A percentile compares a stretch with the other conserved stretches of the same genome.
These are phyloP conservation scores for Suhomyces taliae DNA, from an alignment of 1,139 yeast species.

Conservation along the genomic window DNA sequence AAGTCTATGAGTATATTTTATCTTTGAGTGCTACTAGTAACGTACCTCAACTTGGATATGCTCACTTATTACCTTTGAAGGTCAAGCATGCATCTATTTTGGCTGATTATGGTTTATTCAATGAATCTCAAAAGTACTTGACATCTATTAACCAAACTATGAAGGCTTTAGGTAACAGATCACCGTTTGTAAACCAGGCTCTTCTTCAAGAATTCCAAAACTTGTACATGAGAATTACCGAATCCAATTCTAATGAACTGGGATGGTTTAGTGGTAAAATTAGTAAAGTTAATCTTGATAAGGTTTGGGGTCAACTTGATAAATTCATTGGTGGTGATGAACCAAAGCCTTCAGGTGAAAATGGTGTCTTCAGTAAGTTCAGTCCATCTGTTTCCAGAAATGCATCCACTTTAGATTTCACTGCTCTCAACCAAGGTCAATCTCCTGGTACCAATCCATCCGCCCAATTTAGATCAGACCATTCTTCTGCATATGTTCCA, in stretches of 20 bases:
- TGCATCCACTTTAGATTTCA: constrained; percentile 49
- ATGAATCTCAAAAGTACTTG: constrained; percentile 60
- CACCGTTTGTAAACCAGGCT: constrained; percentile 38
- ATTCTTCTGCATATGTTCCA: neutral
- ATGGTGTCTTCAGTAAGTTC: constrained; percentile 71
- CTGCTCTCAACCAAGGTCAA: constrained; percentile 15
- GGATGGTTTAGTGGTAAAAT: constrained; percentile 67
- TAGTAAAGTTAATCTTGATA: constrained; percentile 76
- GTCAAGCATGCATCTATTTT: constrained; percentile 62
- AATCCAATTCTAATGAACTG: constrained; percentile 40
- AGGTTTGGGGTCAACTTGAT: constrained; percentile 85
- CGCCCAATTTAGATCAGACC: constrained; percentile 1
- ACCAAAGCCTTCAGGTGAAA: constrained; percentile 35
- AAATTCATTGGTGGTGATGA: constrained; percentile 93
- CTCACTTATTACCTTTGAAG: constrained; percentile 58
- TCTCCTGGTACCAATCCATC: neutral
- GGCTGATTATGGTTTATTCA: constrained; percentile 59
- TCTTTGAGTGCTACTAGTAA: constrained; percentile 23
- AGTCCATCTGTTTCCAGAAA: constrained; percentile 62
- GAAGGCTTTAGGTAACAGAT: constrained; percentile 41
- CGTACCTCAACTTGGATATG: constrained; percentile 37
- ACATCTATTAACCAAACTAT: constrained; percentile 51
- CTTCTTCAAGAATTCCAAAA: constrained; percentile 39
- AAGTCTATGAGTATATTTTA: constrained; percentile 66
- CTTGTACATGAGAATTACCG: constrained; percentile 46